Evolutionary conservation across 2,329 filamentous ascomycete species (phyloP).

Genomic region (Bipolaris sorokiniana): DNA sequence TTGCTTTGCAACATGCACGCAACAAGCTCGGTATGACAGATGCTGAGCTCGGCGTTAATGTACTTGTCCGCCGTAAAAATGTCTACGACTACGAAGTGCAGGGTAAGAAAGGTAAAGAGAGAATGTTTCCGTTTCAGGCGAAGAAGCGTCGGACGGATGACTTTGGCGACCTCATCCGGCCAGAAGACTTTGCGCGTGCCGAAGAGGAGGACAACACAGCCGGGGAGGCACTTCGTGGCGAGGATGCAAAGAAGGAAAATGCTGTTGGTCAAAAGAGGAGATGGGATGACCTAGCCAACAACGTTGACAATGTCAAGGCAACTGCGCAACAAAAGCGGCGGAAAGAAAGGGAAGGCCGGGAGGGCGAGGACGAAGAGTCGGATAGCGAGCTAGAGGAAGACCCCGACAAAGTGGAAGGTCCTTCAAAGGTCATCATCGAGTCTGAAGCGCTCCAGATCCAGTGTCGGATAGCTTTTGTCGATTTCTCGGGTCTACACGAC

Average conservation of each 20-base stretch:
- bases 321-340: conserved; percentile 65
- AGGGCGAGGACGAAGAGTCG: conserved; percentile 45
- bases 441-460: conserved; percentile 70
- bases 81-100: conserved; percentile 94
- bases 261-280: conserved; percentile 87
- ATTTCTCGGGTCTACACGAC: conserved; percentile 92
- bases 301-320: conserved; percentile 47
- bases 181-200: conserved; percentile 90
- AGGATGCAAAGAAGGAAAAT: conserved; percentile 56
- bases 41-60: conserved; percentile 88
- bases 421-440: conserved; percentile 74
- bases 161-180: conserved; percentile 90
- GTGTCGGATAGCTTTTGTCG: conserved; percentile 82
- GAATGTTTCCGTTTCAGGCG: conserved; percentile 87
- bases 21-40: conserved; percentile 81
- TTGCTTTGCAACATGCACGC: conserved; percentile 81
- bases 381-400: conserved; percentile 60
- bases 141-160: conserved; percentile 83
- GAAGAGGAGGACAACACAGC: conserved; percentile 85
- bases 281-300: conserved; percentile 74
- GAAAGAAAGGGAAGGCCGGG: conserved; percentile 47
- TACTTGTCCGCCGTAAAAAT: conserved; percentile 84
- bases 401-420: conserved; percentile 64
- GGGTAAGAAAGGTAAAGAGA: conserved; percentile 88
- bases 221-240: conserved; percentile 64